Evolutionary conservation across 2,329 filamentous ascomycete species (phyloP).

Genomic region (Hypoxylon sp.): DNA sequence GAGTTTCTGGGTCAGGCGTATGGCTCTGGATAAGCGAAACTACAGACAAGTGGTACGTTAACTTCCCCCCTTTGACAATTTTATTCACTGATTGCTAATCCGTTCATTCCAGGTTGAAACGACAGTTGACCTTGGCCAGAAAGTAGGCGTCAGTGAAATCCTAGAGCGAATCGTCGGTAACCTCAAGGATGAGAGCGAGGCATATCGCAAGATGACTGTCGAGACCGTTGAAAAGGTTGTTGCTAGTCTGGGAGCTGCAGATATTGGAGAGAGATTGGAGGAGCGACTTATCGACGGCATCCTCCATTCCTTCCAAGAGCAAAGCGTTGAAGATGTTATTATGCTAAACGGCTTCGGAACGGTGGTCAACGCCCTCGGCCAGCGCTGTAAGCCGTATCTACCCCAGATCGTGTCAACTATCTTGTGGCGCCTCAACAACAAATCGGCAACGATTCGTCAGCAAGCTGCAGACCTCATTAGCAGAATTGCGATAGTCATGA

Average conservation of each 20-base stretch:
- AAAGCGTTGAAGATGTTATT: constrained; percentile 94
- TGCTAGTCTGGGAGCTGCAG: constrained; percentile 90
- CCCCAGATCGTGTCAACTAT: constrained; percentile 98
- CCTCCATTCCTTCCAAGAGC: constrained; percentile 96
- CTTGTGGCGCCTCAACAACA: constrained; percentile 97
- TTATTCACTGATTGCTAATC: constrained; percentile 19
- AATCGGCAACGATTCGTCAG: constrained; percentile 95
- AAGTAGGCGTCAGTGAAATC: constrained; percentile 97
- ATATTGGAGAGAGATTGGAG: constrained; percentile 92
- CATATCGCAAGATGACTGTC: constrained; percentile 99
- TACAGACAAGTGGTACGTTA: constrained; percentile 83
- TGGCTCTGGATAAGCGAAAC: constrained; percentile 97
- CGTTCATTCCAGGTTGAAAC: constrained; percentile 78
- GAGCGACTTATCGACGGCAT: constrained; percentile 96
- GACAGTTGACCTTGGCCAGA: constrained; percentile 95
- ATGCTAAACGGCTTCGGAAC: constrained; percentile 98
- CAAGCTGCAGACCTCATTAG: constrained; percentile 97
- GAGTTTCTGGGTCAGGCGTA: constrained; percentile 96
- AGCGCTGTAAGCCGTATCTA: constrained; percentile 94
- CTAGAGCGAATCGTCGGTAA: constrained; percentile 94
- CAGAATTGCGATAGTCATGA: constrained; percentile 98
- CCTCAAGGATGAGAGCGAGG: constrained; percentile 97
- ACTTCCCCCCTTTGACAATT: neutral
- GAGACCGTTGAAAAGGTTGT: constrained; percentile 98
- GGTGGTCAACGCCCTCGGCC: constrained; percentile 94